A percentile compares a stretch with the other conserved stretches of the same genome.
These are phyloP conservation scores for Dictyostelium discoideum DNA, from an alignment of 78 protist species.

Conservation along the genomic window DNA sequence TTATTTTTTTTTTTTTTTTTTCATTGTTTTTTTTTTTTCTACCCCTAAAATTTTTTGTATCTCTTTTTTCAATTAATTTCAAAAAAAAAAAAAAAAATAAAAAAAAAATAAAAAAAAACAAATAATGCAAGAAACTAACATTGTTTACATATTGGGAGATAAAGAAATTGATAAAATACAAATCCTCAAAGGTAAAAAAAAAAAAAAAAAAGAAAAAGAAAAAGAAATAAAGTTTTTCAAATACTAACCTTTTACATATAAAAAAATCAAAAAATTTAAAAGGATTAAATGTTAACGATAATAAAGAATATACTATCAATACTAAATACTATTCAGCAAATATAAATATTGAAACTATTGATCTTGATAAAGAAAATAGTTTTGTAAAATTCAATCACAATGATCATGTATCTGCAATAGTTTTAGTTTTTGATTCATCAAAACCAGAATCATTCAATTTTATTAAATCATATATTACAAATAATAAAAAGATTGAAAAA, in stretches of 20 bases:
- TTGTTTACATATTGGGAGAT: not conserved
- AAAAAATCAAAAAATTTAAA: not conserved
- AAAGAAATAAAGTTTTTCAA: not conserved
- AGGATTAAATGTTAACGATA: not conserved
- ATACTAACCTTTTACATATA: not conserved
- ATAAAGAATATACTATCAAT: not conserved
- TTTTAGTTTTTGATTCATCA: constrained; percentile 32
- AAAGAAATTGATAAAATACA: constrained; percentile 1
- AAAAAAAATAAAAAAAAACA: too few relatives aligned
- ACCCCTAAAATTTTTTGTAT: not conserved
- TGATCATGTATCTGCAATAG: not conserved
- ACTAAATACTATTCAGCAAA: constrained; percentile 13
- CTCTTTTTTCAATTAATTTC: not conserved
- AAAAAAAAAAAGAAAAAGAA: too few relatives aligned
- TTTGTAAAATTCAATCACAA: not conserved
- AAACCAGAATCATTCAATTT: not conserved
- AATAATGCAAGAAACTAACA: not conserved
- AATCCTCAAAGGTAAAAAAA: not conserved
- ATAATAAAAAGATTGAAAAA: not conserved
- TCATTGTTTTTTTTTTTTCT: not conserved
- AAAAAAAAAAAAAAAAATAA: too few relatives aligned
- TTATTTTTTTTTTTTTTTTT: too few relatives aligned
- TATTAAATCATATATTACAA: not conserved
- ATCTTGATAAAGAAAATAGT: not conserved
- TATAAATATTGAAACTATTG: not conserved